Evolutionary conservation across 2,329 filamentous ascomycete species (phyloP), one percentile per base, ranked within the genome.

Genomic region (Aspergillus novofumigatus): DNA sequence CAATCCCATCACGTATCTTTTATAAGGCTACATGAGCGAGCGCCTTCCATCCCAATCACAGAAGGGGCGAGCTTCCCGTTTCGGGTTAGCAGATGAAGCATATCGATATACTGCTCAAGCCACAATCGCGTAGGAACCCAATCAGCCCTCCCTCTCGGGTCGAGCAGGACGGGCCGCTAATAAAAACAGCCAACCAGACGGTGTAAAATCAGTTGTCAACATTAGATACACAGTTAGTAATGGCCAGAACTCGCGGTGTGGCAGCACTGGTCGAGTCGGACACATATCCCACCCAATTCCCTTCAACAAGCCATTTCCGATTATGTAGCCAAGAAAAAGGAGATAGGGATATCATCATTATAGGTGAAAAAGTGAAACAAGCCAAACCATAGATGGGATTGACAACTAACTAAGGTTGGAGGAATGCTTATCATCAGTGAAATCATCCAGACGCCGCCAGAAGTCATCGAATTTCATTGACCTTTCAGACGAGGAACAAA

Each of bases 371-470:
- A 44, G 41, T n/a, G n/a, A 21, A 21, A 44, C 3, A 21, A 44
- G 17, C 4, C 11, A 14, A 3, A 14, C 29, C 11, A 32, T 11
- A 32, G 17, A 9, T 11, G 3, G 35, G 26, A 32, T 9, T 25
- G 28, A 45, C 3, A 53, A 48, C 52, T 53, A 53, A 53, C 52
- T 53, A 25, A 44, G 52, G 6, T 44, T 51, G 47, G 20, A 35
- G 47, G 47, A 32, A 45, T 28, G n/a, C 20, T 17, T 44, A 21
- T 21, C 5, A 26, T 42, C 25, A 14, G 53, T 32, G 26, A 50
- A 32, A 29, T 49, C 26, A 10, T 54, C 53, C 47, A 54, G 23
- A 20, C 32, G 48, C 17, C 35, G 42, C 53, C 35, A 49, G 3
- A 54, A 17, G 26, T 50, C 47, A n/a, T 49, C 53, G 14, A 44